A percentile compares a stretch with the other conserved stretches of the same genome.
Evolutionary conservation across 2,329 filamentous ascomycete genomes (phyloP).

Genomic region (Aspergillus aculeatinus): DNA sequence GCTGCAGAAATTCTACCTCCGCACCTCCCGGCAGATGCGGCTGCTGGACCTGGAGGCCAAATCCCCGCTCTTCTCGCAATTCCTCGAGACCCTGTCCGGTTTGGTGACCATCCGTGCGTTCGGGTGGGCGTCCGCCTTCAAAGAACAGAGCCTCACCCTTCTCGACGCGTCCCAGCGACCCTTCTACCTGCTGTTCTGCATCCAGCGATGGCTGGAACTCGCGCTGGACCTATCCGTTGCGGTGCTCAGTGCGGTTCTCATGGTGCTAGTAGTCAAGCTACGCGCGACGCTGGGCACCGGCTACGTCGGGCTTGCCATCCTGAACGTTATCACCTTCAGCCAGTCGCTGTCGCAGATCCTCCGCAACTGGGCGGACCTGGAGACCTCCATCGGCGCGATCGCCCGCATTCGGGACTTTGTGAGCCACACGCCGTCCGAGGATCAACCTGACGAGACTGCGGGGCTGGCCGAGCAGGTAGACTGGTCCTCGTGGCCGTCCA

Average conservation of each 20-base stretch:
- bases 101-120: background rate
- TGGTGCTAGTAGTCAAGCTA: constrained; percentile 12
- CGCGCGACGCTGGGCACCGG: constrained; percentile 32
- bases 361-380: constrained; percentile 1
- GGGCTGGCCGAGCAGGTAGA: constrained; percentile 62
- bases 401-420: background rate
- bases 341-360: background rate
- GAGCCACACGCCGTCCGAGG: too few relatives aligned
- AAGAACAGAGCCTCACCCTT: background rate
- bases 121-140: background rate
- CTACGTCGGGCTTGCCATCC: background rate
- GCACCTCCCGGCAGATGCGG: constrained; percentile 5
- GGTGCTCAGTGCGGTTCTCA: constrained; percentile 8
- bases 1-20: constrained; percentile 7
- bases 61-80: background rate
- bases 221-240: constrained; percentile 20
- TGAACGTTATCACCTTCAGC: background rate
- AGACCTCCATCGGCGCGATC: constrained; percentile 4
- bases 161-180: constrained; percentile 22
- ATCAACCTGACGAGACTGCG: constrained; percentile 27
- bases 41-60: constrained; percentile 11
- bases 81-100: constrained; percentile 1
- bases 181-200: constrained; percentile 22
- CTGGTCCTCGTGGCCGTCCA: constrained; percentile 56
- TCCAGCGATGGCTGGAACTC: constrained; percentile 24